Evolutionary conservation across 257 asterid genomes (phyloP).

Genomic region (Nicotiana noctiflora): DNA sequence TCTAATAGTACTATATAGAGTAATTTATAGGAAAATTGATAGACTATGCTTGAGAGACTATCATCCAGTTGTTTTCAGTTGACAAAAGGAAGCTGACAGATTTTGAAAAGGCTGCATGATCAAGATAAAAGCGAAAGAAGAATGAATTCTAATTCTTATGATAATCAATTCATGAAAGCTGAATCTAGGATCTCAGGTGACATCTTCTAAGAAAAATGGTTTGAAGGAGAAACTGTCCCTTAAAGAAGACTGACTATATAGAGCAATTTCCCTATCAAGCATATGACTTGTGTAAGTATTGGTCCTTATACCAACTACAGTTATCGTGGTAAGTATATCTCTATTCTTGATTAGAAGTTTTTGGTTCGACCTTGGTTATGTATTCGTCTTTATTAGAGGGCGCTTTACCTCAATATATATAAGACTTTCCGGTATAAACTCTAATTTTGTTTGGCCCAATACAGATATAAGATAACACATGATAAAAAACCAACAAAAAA

Average conservation of each 20-base stretch:
- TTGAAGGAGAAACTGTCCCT: not conserved
- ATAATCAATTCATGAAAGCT: not conserved
- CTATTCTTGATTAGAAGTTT: too few species aligned
- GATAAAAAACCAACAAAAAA: too few species aligned
- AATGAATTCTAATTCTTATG: not conserved
- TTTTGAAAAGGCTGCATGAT: not conserved
- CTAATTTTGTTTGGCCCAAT: too few species aligned
- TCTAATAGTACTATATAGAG: too few species aligned
- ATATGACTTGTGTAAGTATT: not conserved
- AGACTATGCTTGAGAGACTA: not conserved
- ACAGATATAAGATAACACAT: too few species aligned
- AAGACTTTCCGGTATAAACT: too few species aligned
- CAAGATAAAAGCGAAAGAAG: not conserved
- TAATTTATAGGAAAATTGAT: not conserved
- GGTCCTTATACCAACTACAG: not conserved
- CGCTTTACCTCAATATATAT: too few species aligned
- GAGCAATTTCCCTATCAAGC: conserved; percentile 4
- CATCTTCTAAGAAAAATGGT: not conserved
- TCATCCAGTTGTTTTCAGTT: not conserved
- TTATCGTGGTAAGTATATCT: too few species aligned
- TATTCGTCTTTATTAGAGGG: accelerated
- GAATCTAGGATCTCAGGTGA: not conserved
- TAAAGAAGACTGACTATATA: not conserved
- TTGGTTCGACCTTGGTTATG: too few species aligned
- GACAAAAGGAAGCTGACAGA: not conserved